Conservation (phyloP, 345 rosid genomes). For the Lumnitzera littorea region DNA sequence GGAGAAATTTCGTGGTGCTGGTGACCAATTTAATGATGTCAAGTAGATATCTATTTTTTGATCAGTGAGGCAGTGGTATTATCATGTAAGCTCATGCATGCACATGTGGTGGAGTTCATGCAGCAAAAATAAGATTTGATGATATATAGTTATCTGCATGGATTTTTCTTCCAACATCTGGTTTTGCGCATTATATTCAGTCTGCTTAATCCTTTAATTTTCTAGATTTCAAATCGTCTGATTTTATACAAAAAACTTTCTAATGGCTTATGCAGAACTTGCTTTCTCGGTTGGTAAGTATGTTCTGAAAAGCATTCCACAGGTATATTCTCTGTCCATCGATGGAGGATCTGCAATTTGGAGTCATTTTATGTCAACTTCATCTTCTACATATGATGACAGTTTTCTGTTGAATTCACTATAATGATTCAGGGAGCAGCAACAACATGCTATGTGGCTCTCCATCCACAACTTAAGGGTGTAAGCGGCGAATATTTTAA, state of each 20-base stretch:
- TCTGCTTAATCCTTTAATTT: not conserved
- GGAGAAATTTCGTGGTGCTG: no score
- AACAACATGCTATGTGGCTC: conserved; percentile 67
- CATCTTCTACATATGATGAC: not conserved
- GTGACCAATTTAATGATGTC: no score
- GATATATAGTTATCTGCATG: no score
- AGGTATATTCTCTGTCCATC: conserved; percentile 26
- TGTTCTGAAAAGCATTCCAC: conserved; percentile 50
- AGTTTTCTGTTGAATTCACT: not conserved
- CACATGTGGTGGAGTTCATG: no score
- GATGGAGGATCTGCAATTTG: not conserved
- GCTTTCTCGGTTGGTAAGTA: conserved; percentile 29
- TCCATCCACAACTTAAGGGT: conserved; percentile 62
- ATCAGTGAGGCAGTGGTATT: no score
- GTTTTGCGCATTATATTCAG: no score
- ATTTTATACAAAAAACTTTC: not conserved
- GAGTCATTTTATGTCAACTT: not conserved
- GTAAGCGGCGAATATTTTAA: conserved; percentile 55
- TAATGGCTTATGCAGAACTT: conserved; percentile 30
- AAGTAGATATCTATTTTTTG: no score
- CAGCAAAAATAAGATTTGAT: no score
- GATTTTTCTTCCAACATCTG: no score
- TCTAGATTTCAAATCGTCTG: not conserved
- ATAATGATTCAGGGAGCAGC: conserved; percentile 59
- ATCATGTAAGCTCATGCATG: no score